Conservation (phyloP, 2,329 filamentous ascomycete genomes). For the Botrytis squamosa region DNA sequence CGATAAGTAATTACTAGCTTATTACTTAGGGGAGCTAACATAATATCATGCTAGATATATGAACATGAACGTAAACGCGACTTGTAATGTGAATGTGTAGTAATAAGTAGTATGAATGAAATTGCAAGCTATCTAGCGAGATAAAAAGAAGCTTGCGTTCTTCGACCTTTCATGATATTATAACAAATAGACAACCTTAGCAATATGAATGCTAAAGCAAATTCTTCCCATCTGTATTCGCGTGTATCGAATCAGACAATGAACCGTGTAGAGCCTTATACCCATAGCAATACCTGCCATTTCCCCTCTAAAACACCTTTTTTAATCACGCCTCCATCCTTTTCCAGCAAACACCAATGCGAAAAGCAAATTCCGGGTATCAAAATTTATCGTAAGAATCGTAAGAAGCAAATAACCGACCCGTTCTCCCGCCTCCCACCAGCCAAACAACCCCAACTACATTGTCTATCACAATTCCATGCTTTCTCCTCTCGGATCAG, state of each 20-base stretch:
- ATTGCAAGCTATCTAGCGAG: neutral
- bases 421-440: neutral
- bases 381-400: neutral
- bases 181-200: neutral
- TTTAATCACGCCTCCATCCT: neutral
- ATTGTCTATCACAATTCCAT: neutral
- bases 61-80: neutral
- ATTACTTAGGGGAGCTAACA: too few relatives aligned
- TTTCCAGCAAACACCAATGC: neutral
- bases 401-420: neutral
- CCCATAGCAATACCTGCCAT: neutral
- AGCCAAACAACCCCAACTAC: neutral
- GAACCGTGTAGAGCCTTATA: neutral
- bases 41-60: neutral
- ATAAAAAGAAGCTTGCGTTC: neutral
- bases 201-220: neutral
- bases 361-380: conserved; percentile 5
- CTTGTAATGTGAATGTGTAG: neutral
- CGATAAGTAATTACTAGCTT: too few relatives aligned
- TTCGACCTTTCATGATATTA: neutral
- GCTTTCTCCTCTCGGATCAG: neutral
- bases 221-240: neutral
- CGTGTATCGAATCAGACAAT: neutral
- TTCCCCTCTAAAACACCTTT: neutral
- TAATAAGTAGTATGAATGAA: neutral